Evolutionary conservation across 768 basidiomycete genomes (phyloP), one percentile per base, ranked within the genome.

Genomic region (Hydnum rufescens): DNA sequence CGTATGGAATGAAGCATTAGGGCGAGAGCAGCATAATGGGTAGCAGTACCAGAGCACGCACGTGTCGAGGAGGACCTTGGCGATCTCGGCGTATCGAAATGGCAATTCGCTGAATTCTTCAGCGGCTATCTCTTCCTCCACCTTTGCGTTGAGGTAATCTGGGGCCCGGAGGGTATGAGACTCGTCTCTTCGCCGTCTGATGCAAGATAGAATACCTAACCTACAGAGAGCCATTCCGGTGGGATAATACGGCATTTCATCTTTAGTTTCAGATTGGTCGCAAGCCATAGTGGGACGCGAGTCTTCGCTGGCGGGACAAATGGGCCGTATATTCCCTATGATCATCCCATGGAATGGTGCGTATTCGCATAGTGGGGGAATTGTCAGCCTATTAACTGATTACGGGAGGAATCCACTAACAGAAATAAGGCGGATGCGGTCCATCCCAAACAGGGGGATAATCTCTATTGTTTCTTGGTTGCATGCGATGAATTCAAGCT

Each of bases 211-310:
- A 1, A 39, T 13, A 67, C 13, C 82, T 55, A 57, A 92, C 89
- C 88, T 39, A 84, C 75, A 57, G 70, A 76, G 28, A 99, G 69
- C 95, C 95, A 99, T 29, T 74, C 71, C 2, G 95, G 95, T 1
- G 88, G 73, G 13, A 96, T 72, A 49, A 99, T 88, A 58, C 86
- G 79, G 56, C 93, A 96, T 65, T 90, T 92, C 64, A 85, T 83
- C 71, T 96, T 95, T 61, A 80, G 63, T 67, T 99, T 99, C 49
- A 97, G 69, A 61, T 93, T 88, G 2, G 85, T 69, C 0, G 93
- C 95, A 71, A 99, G 80, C 95, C 95, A 99, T 3, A 97, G 68
- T 1, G 95, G 95, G n/a, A 97, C 77, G 58, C 74, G 74, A 32
- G 80, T 73, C 64, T 83, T 82, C 53, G 76, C 74, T 3, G 93